phyloP scores from a whole-genome alignment of 139 green algal species.

The Pseudopediastrum boryanum region DNA sequence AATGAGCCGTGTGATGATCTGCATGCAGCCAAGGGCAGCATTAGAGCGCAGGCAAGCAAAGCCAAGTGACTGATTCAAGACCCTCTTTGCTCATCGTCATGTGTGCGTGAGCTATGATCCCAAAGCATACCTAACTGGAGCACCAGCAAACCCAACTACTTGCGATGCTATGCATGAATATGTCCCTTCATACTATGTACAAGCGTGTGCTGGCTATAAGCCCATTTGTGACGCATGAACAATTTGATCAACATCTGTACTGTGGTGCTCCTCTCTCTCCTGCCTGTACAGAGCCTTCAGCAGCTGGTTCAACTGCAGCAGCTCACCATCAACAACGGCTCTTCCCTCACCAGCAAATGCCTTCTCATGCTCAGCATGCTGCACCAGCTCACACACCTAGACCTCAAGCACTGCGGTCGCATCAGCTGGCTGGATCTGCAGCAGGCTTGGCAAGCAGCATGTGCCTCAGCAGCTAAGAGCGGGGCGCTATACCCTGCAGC shows the following conservation, averaged over 20 bases:
- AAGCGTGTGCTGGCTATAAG: not conserved
- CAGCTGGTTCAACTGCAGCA: slow-evolving; percentile 7
- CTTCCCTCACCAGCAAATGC: not conserved
- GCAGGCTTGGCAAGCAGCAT: slow-evolving; percentile 18
- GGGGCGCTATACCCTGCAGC: not conserved
- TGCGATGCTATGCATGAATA: not conserved
- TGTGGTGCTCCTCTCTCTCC: not conserved
- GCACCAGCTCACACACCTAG: not conserved
- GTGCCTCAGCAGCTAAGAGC: too few relatives aligned
- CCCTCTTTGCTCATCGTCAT: too few relatives aligned
- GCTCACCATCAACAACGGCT: slow-evolving; percentile 16
- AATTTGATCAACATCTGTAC: not conserved
- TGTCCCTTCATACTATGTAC: not conserved
- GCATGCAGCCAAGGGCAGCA: too few relatives aligned
- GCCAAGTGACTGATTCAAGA: too few relatives aligned
- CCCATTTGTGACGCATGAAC: too few relatives aligned
- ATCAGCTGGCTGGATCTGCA: slow-evolving; percentile 34
- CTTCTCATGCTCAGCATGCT: slow-evolving; percentile 23
- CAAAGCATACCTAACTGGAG: not conserved
- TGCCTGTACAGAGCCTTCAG: slow-evolving; percentile 10
- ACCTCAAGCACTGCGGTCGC: slow-evolving; percentile 34
- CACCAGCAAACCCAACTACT: not conserved
- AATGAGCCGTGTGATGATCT: too few relatives aligned
- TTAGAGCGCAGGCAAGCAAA: too few relatives aligned
- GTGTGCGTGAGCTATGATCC: not conserved